A percentile compares a stretch with the other conserved stretches of the same genome.
Conservation (phyloP, 768 basidiomycete species). For the Amanita pseudoporphyria region DNA sequence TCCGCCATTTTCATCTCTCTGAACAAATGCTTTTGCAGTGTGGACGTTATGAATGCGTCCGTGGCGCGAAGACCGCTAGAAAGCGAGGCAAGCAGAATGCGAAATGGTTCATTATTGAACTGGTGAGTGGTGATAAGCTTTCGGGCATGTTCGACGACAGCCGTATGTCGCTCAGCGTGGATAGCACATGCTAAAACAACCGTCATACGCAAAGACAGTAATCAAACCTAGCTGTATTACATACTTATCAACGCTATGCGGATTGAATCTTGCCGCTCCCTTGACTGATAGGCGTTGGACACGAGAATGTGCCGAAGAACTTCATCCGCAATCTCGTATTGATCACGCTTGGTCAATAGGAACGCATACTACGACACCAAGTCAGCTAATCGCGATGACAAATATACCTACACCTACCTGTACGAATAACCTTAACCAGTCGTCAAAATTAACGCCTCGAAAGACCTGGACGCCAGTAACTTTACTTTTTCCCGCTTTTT, state of each 20-base stretch:
- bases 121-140: slow-evolving; percentile 69
- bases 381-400: not conserved
- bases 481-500: slow-evolving; percentile 35
- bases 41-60: slow-evolving; percentile 68
- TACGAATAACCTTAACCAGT: slow-evolving; percentile 81
- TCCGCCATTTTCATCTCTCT: slow-evolving; percentile 71
- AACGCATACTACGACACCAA: slow-evolving; percentile 55
- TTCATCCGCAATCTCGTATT: slow-evolving; percentile 62
- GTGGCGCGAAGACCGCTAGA: slow-evolving; percentile 62
- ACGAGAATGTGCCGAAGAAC: slow-evolving; percentile 64
- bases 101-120: slow-evolving; percentile 80
- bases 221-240: slow-evolving; percentile 14
- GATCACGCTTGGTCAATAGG: slow-evolving; percentile 49
- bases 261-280: slow-evolving; percentile 57
- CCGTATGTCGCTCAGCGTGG: slow-evolving; percentile 38
- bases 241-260: slow-evolving; percentile 70
- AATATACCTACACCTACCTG: slow-evolving; percentile 42
- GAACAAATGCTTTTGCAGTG: slow-evolving; percentile 76
- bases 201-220: not conserved
- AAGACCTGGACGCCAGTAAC: slow-evolving; percentile 50
- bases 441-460: slow-evolving; percentile 72
- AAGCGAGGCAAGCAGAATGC: slow-evolving; percentile 66
- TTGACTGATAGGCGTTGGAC: slow-evolving; percentile 64
- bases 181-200: slow-evolving; percentile 60
- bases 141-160: slow-evolving; percentile 66